Evolutionary conservation across 2,329 filamentous ascomycete genomes (phyloP).

Genomic region (Penicillium italicum): DNA sequence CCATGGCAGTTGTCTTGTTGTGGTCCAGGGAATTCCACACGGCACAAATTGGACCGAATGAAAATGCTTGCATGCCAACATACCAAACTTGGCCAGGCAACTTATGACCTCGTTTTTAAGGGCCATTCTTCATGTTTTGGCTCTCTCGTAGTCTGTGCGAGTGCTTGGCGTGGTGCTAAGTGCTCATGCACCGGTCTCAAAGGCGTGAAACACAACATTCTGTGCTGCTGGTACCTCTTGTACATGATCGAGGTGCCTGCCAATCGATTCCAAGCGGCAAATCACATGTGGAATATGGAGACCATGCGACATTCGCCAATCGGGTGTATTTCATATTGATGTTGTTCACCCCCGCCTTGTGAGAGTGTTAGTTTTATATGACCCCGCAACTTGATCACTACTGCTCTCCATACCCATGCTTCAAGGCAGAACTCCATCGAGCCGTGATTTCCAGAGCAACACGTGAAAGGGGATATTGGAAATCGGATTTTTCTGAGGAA

Average conservation of each 20-base stretch:
- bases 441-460: neutral
- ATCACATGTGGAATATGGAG: neutral
- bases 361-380: neutral
- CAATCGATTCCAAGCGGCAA: conserved; percentile 1
- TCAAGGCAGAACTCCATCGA: neutral
- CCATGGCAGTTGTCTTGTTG: neutral
- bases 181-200: neutral
- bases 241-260: conserved; percentile 1
- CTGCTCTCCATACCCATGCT: neutral
- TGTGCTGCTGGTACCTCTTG: neutral
- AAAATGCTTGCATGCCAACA: neutral
- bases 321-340: conserved; percentile 2
- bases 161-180: neutral
- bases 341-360: neutral
- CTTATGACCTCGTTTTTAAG: neutral
- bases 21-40: conserved; percentile 3
- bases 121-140: neutral
- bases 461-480: conserved; percentile 9
- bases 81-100: conserved; percentile 1
- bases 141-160: neutral
- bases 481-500: neutral
- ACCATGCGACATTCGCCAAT: conserved; percentile 7
- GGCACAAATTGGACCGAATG: neutral
- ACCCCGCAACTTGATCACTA: conserved; percentile 9
- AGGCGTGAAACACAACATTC: neutral